phyloP scores from a whole-genome alignment of 1,139 yeast species.

The Magnusiomyces tetraspermus region DNA sequence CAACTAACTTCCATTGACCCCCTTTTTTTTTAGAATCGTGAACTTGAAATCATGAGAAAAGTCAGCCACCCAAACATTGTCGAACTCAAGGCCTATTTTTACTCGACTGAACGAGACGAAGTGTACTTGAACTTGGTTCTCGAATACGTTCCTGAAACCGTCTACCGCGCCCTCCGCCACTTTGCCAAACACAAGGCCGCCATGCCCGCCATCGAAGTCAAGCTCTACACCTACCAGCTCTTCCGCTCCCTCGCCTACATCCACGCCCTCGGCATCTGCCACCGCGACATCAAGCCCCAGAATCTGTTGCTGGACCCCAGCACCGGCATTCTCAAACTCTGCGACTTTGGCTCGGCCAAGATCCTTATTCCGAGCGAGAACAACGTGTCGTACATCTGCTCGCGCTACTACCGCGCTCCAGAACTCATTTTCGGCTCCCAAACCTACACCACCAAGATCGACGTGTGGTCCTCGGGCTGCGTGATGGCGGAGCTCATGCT shows the following conservation, averaged over 20 bases:
- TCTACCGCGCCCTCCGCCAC: slow-evolving; percentile 82
- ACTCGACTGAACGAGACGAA: slow-evolving; percentile 68
- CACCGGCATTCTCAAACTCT: slow-evolving; percentile 73
- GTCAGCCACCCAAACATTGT: slow-evolving; percentile 82
- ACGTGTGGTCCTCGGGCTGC: slow-evolving; percentile 96
- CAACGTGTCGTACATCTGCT: slow-evolving; percentile 91
- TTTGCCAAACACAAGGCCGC: slow-evolving; percentile 59
- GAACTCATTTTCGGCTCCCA: slow-evolving; percentile 87
- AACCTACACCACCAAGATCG: slow-evolving; percentile 92
- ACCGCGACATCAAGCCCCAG: slow-evolving; percentile 95
- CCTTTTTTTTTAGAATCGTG: slow-evolving; percentile 49
- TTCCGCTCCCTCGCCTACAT: slow-evolving; percentile 85
- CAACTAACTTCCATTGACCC: neutral
- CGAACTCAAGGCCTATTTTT: slow-evolving; percentile 78
- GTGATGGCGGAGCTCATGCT: slow-evolving; percentile 93
- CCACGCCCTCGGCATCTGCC: slow-evolving; percentile 88
- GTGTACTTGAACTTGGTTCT: slow-evolving; percentile 77
- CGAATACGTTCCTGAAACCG: slow-evolving; percentile 90
- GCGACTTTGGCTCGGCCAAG: slow-evolving; percentile 99
- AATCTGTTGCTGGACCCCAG: slow-evolving; percentile 82
- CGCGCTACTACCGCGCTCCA: slow-evolving; percentile 93
- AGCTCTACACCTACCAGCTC: slow-evolving; percentile 83
- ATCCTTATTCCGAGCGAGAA: slow-evolving; percentile 83
- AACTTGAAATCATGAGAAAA: slow-evolving; percentile 87
- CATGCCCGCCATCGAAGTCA: slow-evolving; percentile 87